phyloP scores from a whole-genome alignment of 495 filamentous ascomycete species.

The Chaetomium fimeti region DNA sequence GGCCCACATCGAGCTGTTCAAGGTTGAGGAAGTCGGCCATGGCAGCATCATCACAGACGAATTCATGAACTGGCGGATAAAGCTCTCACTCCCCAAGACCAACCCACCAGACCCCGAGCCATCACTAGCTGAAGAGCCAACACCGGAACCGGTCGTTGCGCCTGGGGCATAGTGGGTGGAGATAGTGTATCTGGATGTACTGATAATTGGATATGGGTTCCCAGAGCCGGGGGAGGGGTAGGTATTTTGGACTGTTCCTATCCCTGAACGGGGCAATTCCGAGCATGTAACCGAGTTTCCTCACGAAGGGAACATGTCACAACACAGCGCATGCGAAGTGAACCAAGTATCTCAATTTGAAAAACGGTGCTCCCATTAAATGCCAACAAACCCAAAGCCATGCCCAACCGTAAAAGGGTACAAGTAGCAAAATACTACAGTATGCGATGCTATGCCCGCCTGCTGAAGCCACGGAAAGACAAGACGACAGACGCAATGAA shows the following conservation, averaged over 20 bases:
- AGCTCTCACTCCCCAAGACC: constrained; percentile 36
- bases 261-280: too few species aligned
- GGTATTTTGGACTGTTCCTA: too few species aligned
- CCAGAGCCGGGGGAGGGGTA: too few species aligned
- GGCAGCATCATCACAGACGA: constrained; percentile 73
- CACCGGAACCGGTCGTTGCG: background rate
- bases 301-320: background rate
- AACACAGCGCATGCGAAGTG: background rate
- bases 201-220: too few species aligned
- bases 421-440: constrained; percentile 9
- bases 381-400: constrained; percentile 5
- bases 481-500: background rate
- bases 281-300: too few species aligned
- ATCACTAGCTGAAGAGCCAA: background rate
- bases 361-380: background rate
- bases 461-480: background rate
- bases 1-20: constrained; percentile 65
- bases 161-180: background rate
- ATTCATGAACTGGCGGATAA: constrained; percentile 72
- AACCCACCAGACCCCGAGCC: background rate
- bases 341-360: background rate
- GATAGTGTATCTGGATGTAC: constrained; percentile 1
- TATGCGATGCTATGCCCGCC: constrained; percentile 15
- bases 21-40: constrained; percentile 67
- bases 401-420: background rate